Percentiles rank a stretch among this genome's conserved stretches.
Conservation (phyloP, 2,329 filamentous ascomycete genomes). For the Passalora sequoiae region DNA sequence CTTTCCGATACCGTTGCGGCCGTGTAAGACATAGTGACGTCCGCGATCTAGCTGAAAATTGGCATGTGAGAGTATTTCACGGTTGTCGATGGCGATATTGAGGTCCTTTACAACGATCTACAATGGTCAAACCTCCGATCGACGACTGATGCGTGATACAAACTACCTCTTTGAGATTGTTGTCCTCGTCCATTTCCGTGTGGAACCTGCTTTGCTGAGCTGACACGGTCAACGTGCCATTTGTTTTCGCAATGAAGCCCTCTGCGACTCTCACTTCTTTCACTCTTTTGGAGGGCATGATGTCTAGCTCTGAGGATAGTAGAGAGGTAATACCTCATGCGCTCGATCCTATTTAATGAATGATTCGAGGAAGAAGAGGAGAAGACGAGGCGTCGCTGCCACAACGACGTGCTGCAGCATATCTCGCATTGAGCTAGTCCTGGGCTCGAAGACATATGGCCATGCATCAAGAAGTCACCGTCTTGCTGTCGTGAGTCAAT, state of each 20-base stretch:
- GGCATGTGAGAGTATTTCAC: slow-evolving; percentile 65
- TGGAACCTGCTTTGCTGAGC: slow-evolving; percentile 25
- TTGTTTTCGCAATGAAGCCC: not conserved
- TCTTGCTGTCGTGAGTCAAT: too few relatives aligned
- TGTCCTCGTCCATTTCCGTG: slow-evolving; percentile 22
- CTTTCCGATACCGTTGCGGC: slow-evolving; percentile 77
- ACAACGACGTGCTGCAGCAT: too few relatives aligned
- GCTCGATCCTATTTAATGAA: too few relatives aligned
- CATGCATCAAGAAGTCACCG: too few relatives aligned
- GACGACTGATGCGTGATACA: not conserved
- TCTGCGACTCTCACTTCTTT: slow-evolving; percentile 7
- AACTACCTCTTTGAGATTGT: slow-evolving; percentile 21
- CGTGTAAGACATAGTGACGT: slow-evolving; percentile 70
- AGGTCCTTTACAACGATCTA: slow-evolving; percentile 58
- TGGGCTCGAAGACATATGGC: too few relatives aligned
- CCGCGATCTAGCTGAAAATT: slow-evolving; percentile 68
- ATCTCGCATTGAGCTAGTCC: too few relatives aligned
- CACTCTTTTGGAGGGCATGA: slow-evolving; percentile 5
- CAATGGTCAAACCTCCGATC: not conserved
- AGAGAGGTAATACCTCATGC: too few relatives aligned
- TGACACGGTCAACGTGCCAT: slow-evolving; percentile 16
- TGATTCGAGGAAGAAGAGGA: too few relatives aligned
- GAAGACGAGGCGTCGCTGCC: too few relatives aligned
- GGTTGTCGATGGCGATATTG: slow-evolving; percentile 57
- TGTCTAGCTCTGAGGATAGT: not conserved